Evolutionary conservation across 495 filamentous ascomycete species (phyloP).

Genomic region (Neurospora intermedia): DNA sequence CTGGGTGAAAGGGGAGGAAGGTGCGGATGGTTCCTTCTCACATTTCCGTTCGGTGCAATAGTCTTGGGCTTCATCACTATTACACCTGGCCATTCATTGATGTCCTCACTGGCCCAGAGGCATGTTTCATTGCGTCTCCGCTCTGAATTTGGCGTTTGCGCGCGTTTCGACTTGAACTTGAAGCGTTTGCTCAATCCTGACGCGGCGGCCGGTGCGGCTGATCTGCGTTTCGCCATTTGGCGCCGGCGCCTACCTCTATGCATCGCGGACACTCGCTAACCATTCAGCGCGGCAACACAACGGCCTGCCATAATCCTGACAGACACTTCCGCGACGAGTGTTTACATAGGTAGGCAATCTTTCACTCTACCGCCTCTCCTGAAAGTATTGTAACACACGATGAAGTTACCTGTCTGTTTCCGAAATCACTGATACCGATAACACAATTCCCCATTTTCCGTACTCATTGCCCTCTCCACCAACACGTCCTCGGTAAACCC

Average conservation of each 20-base stretch:
- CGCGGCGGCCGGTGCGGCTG: background rate
- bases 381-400: no score
- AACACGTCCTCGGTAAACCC: background rate
- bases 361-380: no score
- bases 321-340: no score
- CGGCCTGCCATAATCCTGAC: no score
- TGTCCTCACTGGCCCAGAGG: background rate
- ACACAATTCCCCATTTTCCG: background rate
- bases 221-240: background rate
- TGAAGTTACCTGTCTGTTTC: no score
- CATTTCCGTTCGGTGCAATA: background rate
- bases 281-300: no score
- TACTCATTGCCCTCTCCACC: background rate
- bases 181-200: background rate
- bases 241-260: background rate
- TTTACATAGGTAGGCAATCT: no score
- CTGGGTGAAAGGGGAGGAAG: background rate
- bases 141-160: background rate
- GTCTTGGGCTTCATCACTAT: fast-evolving
- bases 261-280: background rate
- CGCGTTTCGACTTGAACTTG: background rate
- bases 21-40: background rate
- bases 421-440: constrained; percentile 1
- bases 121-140: background rate
- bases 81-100: background rate